Evolutionary conservation across 169 alveolate species (phyloP).

Genomic region (Plasmodium cynomolgi): DNA sequence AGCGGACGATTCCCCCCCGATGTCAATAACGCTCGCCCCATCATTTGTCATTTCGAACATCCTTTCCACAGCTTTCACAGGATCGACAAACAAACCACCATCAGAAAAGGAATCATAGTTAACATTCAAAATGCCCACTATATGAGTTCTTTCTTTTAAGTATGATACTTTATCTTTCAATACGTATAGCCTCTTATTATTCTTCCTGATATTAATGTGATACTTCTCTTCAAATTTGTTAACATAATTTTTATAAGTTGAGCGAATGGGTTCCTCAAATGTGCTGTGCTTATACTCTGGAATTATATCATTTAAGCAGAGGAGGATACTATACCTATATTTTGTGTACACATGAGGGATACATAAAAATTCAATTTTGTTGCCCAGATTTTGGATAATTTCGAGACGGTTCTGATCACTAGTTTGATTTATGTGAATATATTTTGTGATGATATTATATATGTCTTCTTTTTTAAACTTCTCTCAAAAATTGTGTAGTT

Average conservation of each 20-base stretch:
- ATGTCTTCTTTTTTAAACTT: conserved; percentile 6
- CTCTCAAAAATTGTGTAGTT: conserved; percentile 27
- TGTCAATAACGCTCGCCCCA: conserved; percentile 61
- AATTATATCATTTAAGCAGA: conserved; percentile 57
- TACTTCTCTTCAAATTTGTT: neutral
- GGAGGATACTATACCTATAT: conserved; percentile 43
- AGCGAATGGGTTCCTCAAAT: conserved; percentile 18
- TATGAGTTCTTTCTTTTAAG: conserved; percentile 53
- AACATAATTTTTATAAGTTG: neutral
- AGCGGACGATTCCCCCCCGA: conserved; percentile 66
- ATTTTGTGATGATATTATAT: conserved; percentile 10
- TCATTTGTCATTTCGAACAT: conserved; percentile 64
- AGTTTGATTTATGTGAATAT: neutral
- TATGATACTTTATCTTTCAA: conserved; percentile 31
- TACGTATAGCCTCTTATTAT: conserved; percentile 36
- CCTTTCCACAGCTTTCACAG: conserved; percentile 38
- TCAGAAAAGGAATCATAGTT: conserved; percentile 69
- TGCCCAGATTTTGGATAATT: neutral
- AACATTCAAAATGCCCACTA: conserved; percentile 60
- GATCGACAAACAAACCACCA: conserved; percentile 63
- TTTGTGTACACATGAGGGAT: conserved; percentile 62
- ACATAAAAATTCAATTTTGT: conserved; percentile 24
- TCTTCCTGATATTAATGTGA: conserved; percentile 14
- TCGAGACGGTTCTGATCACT: neutral
- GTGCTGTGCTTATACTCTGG: conserved; percentile 24